phyloP scores from a whole-genome alignment of 352 stramenopile genomes.

The Globisporangium uncinulatum region DNA sequence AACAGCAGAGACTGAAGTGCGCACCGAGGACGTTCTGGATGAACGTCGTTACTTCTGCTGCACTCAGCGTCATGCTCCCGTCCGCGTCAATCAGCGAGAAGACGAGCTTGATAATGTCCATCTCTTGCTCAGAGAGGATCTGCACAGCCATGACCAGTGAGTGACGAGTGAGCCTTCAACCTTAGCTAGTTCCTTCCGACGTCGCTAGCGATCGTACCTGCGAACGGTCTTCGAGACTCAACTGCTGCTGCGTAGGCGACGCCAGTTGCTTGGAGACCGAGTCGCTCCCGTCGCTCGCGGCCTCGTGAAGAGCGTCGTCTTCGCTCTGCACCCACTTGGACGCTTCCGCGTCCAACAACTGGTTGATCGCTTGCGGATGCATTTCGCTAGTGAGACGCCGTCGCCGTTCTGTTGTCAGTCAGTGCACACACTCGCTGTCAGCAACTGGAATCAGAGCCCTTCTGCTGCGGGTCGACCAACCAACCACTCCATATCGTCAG shows the following conservation, averaged over 20 bases:
- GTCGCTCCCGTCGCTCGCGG: background rate
- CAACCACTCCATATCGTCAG: no score
- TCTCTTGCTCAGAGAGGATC: slow-evolving; percentile 49
- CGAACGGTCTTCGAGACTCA: slow-evolving; percentile 21
- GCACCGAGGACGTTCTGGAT: slow-evolving; percentile 72
- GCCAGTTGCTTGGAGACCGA: background rate
- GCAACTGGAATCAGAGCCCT: background rate
- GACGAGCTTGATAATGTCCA: slow-evolving; percentile 76
- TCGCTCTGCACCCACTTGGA: slow-evolving; percentile 62
- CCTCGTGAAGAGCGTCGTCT: slow-evolving; percentile 16
- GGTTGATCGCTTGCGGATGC: slow-evolving; percentile 68
- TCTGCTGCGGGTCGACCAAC: no score
- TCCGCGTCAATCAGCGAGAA: slow-evolving; percentile 81
- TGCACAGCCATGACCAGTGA: slow-evolving; percentile 4
- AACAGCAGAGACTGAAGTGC: no score
- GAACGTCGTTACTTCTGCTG: slow-evolving; percentile 52
- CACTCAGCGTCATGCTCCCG: slow-evolving; percentile 55
- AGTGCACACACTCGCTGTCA: background rate
- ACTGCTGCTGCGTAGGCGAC: background rate
- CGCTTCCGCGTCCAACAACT: slow-evolving; percentile 57
- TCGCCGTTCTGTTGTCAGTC: slow-evolving; percentile 19
- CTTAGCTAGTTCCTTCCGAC: no score
- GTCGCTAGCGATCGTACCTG: slow-evolving; percentile 14
- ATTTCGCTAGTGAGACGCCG: slow-evolving; percentile 69
- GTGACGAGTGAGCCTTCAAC: no score